Conservation (phyloP, 129 eudicot species). For the Flaveria robusta region DNA sequence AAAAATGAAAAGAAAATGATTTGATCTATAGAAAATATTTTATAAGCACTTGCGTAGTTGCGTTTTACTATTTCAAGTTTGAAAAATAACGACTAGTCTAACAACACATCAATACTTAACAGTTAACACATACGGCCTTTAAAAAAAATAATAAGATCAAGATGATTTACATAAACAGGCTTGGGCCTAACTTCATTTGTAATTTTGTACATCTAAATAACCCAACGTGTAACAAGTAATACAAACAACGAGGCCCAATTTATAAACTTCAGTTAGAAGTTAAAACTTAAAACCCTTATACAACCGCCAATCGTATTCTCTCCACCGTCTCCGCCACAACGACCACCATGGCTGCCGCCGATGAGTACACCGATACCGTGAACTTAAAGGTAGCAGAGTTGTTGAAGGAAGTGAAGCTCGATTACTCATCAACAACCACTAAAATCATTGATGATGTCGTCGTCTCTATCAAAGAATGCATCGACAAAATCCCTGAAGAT, state of each 20-base stretch:
- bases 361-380: slow-evolving; percentile 43
- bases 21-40: too few species aligned
- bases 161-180: not conserved
- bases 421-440: slow-evolving; percentile 56
- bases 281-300: slow-evolving; percentile 21
- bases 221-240: not conserved
- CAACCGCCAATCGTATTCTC: slow-evolving; percentile 30
- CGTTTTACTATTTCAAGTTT: too few species aligned
- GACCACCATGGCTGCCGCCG: slow-evolving; percentile 44
- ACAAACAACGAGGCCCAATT: slow-evolving; percentile 17
- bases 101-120: not conserved
- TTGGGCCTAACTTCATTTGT: not conserved
- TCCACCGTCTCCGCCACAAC: slow-evolving; percentile 11
- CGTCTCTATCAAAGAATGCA: slow-evolving; percentile 50
- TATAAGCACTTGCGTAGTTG: too few species aligned
- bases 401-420: slow-evolving; percentile 68
- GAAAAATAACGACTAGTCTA: not conserved
- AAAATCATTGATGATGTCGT: slow-evolving; percentile 49
- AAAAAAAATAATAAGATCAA: not conserved
- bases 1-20: too few species aligned
- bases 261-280: slow-evolving; percentile 19
- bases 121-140: not conserved
- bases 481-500: slow-evolving; percentile 59
- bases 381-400: slow-evolving; percentile 68
- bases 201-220: not conserved